These are phyloP conservation scores for Singerocomus inundabilis DNA, from an alignment of 1,284 basidiomycete genomes.

Conservation along the genomic window DNA sequence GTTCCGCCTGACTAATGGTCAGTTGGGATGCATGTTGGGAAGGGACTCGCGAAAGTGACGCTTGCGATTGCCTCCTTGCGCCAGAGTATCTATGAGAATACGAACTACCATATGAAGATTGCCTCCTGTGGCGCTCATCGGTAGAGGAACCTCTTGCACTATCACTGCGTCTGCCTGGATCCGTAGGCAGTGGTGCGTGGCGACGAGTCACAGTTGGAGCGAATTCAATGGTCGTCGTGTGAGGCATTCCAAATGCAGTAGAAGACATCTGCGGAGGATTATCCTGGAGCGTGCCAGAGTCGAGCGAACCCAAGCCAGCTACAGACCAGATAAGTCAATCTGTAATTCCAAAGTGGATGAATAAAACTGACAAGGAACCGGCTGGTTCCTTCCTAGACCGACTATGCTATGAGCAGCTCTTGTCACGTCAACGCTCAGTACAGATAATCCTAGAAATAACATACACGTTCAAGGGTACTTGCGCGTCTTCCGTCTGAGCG, in stretches of 20 bases:
- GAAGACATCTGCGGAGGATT: constrained; percentile 2
- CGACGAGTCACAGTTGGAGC: constrained; percentile 29
- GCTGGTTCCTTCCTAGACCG: constrained; percentile 21
- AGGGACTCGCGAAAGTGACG: constrained; percentile 15
- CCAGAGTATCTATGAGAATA: constrained; percentile 17
- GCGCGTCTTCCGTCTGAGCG: constrained; percentile 5
- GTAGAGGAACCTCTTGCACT: neutral
- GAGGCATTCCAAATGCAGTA: constrained; percentile 31
- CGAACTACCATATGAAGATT: constrained; percentile 4
- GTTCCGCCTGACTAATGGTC: constrained; percentile 24
- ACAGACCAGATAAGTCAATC: constrained; percentile 4
- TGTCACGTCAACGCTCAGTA: neutral
- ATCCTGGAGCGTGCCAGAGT: constrained; percentile 35
- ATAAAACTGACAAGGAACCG: constrained; percentile 13
- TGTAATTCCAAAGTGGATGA: neutral
- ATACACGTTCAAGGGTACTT: constrained; percentile 8
- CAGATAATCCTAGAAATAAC: neutral
- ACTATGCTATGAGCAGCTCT: constrained; percentile 39
- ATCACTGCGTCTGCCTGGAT: constrained; percentile 1
- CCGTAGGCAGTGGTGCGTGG: constrained; percentile 15
- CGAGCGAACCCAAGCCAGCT: constrained; percentile 31
- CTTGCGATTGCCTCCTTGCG: constrained; percentile 7
- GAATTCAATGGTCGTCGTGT: constrained; percentile 59
- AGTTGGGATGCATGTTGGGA: constrained; percentile 14
- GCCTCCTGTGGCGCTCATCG: constrained; percentile 8